A percentile compares a stretch with the other conserved stretches of the same genome.
Evolutionary conservation across 2,329 filamentous ascomycete genomes (phyloP).

Genomic region (Coniochaeta sp.): DNA sequence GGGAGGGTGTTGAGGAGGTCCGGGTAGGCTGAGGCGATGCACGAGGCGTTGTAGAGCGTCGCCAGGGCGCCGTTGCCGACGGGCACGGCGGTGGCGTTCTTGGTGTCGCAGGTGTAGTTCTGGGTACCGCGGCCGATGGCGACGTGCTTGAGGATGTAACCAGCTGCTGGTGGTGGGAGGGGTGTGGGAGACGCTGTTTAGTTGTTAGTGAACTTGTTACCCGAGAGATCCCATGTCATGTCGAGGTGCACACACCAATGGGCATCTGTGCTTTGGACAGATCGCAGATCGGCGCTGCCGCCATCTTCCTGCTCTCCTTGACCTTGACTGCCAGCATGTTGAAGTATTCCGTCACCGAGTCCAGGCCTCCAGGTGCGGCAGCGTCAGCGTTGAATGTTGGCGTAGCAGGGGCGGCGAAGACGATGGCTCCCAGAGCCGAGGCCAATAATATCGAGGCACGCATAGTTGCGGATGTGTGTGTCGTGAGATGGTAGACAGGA

Average conservation of each 20-base stretch:
- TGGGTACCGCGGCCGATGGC: constrained; percentile 83
- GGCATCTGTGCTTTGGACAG: constrained; percentile 46
- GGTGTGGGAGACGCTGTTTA: constrained; percentile 43
- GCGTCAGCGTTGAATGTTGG: constrained; percentile 35
- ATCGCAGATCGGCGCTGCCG: constrained; percentile 42
- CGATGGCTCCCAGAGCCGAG: constrained; percentile 38
- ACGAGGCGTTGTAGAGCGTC: constrained; percentile 81
- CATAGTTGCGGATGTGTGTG: constrained; percentile 29
- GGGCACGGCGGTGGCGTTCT: constrained; percentile 54
- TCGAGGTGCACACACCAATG: constrained; percentile 28
- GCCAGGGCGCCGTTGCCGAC: constrained; percentile 67
- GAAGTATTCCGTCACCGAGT: constrained; percentile 53
- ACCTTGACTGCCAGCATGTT: constrained; percentile 51
- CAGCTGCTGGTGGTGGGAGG: constrained; percentile 53
- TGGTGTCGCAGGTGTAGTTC: constrained; percentile 80
- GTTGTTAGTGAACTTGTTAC: no score
- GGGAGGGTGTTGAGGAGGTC: constrained; percentile 60
- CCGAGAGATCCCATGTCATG: no score
- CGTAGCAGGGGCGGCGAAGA: constrained; percentile 37
- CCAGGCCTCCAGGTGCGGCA: constrained; percentile 31
- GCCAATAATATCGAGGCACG: constrained; percentile 38
- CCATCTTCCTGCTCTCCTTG: constrained; percentile 35
- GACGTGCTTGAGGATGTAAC: constrained; percentile 65
- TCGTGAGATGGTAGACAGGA: neutral
- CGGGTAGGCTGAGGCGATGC: constrained; percentile 64